These are phyloP conservation scores for Podospora pseudocomata DNA, from an alignment of 495 filamentous ascomycete species.

Conservation along the genomic window DNA sequence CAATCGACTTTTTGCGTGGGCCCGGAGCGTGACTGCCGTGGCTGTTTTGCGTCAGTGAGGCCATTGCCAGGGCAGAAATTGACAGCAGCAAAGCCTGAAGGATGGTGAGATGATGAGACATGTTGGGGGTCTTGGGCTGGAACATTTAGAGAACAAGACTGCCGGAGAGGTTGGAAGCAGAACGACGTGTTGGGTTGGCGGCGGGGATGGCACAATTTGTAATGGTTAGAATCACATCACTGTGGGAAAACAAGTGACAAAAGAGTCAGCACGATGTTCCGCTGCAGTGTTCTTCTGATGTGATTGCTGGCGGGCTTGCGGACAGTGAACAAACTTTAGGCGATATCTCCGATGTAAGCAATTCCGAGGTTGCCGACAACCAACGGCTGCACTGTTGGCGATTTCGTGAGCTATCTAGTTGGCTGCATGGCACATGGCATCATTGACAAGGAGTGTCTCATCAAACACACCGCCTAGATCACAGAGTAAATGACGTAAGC, in stretches of 20 bases:
- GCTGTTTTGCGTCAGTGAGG: not conserved
- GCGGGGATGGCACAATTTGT: not conserved
- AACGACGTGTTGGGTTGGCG: not conserved
- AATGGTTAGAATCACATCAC: not conserved
- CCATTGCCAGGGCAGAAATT: not conserved
- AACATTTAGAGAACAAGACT: not conserved
- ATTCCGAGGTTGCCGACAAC: not conserved
- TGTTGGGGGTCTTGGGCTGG: not conserved
- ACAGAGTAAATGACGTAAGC: too few species aligned
- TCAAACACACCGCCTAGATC: too few species aligned
- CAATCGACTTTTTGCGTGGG: conserved; percentile 7
- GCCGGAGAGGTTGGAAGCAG: not conserved
- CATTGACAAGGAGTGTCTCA: not conserved
- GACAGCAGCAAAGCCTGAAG: not conserved
- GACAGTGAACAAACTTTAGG: not conserved
- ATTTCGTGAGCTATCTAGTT: not conserved
- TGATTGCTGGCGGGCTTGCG: too few species aligned
- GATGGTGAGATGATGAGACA: not conserved
- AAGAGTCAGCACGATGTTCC: not conserved
- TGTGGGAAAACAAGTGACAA: not conserved
- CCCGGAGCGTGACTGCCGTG: not conserved
- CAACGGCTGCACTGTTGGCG: not conserved
- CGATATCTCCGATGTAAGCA: not conserved
- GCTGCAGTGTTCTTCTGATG: too few species aligned
- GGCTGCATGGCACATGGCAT: not conserved